Conservation (phyloP, 2,329 filamentous ascomycete species). For the Colletotrichum sp. region DNA sequence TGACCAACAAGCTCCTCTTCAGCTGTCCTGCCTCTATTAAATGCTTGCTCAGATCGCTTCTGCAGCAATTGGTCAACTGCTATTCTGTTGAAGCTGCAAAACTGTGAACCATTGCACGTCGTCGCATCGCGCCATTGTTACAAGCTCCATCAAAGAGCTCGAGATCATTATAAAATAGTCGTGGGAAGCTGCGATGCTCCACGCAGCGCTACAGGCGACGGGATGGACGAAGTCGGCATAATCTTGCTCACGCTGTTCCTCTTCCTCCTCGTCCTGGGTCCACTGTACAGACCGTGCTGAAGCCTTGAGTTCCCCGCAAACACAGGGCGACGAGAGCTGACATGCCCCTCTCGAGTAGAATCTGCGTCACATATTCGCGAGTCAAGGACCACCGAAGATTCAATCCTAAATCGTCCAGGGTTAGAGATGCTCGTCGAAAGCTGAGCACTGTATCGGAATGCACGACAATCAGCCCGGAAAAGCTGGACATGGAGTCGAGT, state of each 20-base stretch:
- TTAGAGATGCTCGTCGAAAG: slow-evolving; percentile 29
- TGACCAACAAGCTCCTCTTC: neutral
- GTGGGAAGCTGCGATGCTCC: neutral
- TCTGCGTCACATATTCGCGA: neutral
- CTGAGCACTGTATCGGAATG: slow-evolving; percentile 33
- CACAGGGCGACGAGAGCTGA: neutral
- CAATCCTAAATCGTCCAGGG: slow-evolving; percentile 10
- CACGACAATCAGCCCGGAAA: slow-evolving; percentile 7
- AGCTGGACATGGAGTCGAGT: slow-evolving; percentile 11
- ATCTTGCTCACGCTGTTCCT: slow-evolving; percentile 14
- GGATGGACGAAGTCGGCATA: slow-evolving; percentile 17
- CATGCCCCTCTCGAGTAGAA: neutral
- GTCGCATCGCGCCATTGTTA: neutral
- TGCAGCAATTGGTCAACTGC: neutral
- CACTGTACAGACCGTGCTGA: slow-evolving; percentile 13
- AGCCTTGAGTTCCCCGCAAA: neutral
- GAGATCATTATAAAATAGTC: neutral
- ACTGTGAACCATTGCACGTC: neutral
- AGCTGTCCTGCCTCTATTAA: neutral
- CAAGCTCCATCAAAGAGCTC: neutral
- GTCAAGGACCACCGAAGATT: slow-evolving; percentile 18
- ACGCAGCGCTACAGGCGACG: neutral
- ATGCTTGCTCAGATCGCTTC: neutral
- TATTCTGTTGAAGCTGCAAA: neutral
- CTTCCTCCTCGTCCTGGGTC: slow-evolving; percentile 2